Percentiles rank a stretch among this genome's conserved stretches.
These are phyloP conservation scores for Scheffersomyces segobiensis DNA, from an alignment of 1,139 yeast genomes.

Conservation along the genomic window DNA sequence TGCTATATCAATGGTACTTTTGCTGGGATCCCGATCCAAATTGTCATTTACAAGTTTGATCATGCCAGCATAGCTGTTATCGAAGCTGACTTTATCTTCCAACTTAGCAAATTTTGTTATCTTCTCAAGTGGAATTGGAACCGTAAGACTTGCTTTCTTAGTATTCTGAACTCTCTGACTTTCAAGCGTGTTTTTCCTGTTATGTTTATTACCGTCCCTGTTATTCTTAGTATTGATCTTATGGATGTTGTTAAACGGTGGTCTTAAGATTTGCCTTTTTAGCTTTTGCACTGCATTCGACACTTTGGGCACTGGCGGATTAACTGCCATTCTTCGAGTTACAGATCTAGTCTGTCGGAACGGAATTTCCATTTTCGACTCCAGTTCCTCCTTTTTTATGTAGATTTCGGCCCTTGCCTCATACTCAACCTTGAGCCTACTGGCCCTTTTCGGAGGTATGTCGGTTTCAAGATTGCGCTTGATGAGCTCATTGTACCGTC, in stretches of 20 bases:
- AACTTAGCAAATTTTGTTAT: constrained; percentile 7
- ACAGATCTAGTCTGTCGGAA: background rate
- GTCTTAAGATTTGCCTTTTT: background rate
- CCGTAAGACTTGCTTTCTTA: background rate
- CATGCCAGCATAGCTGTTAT: constrained; percentile 19
- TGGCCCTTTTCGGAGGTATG: constrained; percentile 25
- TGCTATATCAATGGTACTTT: constrained; percentile 22
- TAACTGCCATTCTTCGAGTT: background rate
- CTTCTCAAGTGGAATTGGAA: background rate
- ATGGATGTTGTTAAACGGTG: background rate
- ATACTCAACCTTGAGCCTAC: background rate
- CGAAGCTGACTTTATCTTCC: constrained; percentile 17
- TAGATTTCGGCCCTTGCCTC: background rate
- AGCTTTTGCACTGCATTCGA: background rate
- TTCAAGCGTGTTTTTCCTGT: background rate
- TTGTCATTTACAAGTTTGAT: constrained; percentile 17
- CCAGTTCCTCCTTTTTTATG: background rate
- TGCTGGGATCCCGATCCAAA: constrained; percentile 10
- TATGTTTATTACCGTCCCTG: no score
- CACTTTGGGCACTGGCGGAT: background rate
- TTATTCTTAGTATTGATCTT: background rate
- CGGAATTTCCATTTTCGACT: background rate
- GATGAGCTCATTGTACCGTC: constrained; percentile 20
- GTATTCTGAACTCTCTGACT: background rate
- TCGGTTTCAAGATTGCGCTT: constrained; percentile 20